Conservation (phyloP, 2,329 filamentous ascomycete genomes). For the Esteya vermicola region DNA sequence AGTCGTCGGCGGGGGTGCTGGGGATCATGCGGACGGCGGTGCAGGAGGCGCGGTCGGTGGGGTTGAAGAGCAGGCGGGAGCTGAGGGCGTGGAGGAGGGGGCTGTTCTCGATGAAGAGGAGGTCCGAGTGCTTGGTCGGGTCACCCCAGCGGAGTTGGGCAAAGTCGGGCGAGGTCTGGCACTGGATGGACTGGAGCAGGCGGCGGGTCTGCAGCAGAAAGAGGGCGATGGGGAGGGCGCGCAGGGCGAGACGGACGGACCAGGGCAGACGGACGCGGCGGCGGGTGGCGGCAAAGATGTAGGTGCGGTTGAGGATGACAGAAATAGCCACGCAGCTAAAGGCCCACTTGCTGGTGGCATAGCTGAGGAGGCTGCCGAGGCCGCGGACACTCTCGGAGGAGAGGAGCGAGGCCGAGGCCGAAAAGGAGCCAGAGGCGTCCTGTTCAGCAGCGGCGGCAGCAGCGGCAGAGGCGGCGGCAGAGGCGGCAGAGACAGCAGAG, state of each 20-base stretch:
- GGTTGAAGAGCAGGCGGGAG: conserved; percentile 57
- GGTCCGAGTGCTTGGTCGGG: conserved; percentile 45
- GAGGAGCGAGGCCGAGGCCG: conserved; percentile 27
- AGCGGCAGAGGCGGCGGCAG: conserved; percentile 24
- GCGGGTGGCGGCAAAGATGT: conserved; percentile 83
- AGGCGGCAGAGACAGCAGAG: background rate
- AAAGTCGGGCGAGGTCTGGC: conserved; percentile 71
- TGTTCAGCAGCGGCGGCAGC: conserved; percentile 22
- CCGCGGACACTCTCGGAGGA: conserved; percentile 50
- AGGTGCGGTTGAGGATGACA: conserved; percentile 76
- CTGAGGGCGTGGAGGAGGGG: conserved; percentile 59
- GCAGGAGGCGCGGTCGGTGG: conserved; percentile 64
- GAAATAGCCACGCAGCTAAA: conserved; percentile 76
- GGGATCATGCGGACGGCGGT: conserved; percentile 59
- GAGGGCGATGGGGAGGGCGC: conserved; percentile 55
- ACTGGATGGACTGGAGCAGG: conserved; percentile 75
- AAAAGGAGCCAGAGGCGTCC: conserved; percentile 19
- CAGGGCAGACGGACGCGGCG: conserved; percentile 64
- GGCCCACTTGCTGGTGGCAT: conserved; percentile 86
- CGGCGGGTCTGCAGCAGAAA: conserved; percentile 54
- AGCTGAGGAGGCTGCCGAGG: conserved; percentile 76
- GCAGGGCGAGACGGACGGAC: conserved; percentile 55
- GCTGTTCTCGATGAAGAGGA: conserved; percentile 58
- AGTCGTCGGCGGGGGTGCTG: conserved; percentile 32
- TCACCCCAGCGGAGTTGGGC: conserved; percentile 56